phyloP scores from a whole-genome alignment of 306 rosid species.

The Cucumis sativus region Cucumber_9930_V3 NC_026655.2:3993001-3993500 shows the following conservation, averaged over 20 bases:
- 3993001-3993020: slow-evolving; percentile 64
- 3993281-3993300: neutral
- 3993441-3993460: neutral
- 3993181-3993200: slow-evolving; percentile 52
- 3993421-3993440: neutral
- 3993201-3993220: slow-evolving; percentile 45
- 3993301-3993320: neutral
- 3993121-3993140: slow-evolving; percentile 27
- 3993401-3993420: neutral
- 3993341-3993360: neutral
- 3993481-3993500: neutral
- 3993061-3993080: slow-evolving; percentile 67
- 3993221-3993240: slow-evolving; percentile 16
- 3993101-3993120: slow-evolving; percentile 37
- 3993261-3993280: neutral
- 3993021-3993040: slow-evolving; percentile 63
- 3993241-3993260: neutral
- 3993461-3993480: neutral
- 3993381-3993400: neutral
- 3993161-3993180: slow-evolving; percentile 49
- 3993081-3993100: slow-evolving; percentile 42
- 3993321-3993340: neutral
- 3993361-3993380: neutral
- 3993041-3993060: slow-evolving; percentile 50
- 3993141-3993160: slow-evolving; percentile 43